Evolutionary conservation across 257 asterid species (phyloP).

Genomic region (Solanum sparsipilum): DNA sequence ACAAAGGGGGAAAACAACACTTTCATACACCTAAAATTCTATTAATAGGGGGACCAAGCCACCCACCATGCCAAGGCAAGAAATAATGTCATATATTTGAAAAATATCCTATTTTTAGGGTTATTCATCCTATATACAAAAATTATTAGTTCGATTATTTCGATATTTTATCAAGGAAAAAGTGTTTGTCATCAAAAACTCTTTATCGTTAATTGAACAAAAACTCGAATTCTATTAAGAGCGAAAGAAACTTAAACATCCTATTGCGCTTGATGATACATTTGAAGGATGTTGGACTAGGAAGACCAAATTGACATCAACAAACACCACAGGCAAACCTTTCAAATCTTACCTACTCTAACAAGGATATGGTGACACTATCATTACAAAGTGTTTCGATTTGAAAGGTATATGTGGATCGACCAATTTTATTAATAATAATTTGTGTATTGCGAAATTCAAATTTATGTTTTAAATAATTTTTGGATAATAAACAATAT

Average conservation of each 20-base stretch:
- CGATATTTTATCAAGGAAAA: fast-evolving
- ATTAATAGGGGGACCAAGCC: background rate
- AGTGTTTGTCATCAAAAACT: fast-evolving
- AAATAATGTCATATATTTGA: background rate
- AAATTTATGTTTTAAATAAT: background rate
- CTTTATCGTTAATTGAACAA: fast-evolving
- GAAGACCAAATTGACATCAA: background rate
- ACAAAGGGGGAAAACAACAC: background rate
- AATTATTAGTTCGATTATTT: background rate
- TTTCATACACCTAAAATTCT: background rate
- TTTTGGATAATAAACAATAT: background rate
- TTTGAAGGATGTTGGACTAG: too few species aligned
- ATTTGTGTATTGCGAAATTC: background rate
- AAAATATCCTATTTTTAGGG: background rate
- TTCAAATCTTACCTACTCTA: background rate
- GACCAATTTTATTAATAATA: background rate
- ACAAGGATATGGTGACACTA: background rate
- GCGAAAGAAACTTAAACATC: background rate
- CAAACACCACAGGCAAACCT: background rate
- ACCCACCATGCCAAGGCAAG: background rate
- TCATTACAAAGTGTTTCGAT: background rate
- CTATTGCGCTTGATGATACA: too few species aligned
- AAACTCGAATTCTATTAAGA: background rate
- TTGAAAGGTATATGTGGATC: background rate
- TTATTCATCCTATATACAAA: background rate